These are phyloP conservation scores for Fistulinella prunicolor DNA, from an alignment of 768 basidiomycete species.

Conservation along the genomic window DNA sequence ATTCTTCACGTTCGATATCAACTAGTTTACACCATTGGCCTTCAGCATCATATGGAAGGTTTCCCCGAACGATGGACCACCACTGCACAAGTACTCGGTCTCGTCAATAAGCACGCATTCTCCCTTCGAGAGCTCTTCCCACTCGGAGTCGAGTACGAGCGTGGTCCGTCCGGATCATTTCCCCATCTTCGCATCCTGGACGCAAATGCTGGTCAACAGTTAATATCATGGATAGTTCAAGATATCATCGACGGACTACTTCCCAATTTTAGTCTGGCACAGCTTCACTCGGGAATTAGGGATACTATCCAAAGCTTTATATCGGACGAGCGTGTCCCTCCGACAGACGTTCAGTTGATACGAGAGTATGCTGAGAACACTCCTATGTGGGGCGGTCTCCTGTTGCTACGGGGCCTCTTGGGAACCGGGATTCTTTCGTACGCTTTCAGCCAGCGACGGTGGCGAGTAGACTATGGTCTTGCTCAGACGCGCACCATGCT, in stretches of 20 bases:
- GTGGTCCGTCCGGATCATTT: slow-evolving; percentile 7
- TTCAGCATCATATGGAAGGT: neutral
- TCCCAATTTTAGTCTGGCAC: slow-evolving; percentile 7
- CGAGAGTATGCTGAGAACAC: neutral
- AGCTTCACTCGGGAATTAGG: neutral
- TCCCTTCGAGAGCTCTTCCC: slow-evolving; percentile 2
- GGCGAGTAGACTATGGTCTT: neutral
- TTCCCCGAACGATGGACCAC: neutral
- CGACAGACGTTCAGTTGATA: neutral
- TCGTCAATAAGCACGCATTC: neutral
- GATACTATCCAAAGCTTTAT: slow-evolving; percentile 11
- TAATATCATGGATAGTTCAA: slow-evolving; percentile 9
- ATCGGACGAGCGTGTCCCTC: neutral
- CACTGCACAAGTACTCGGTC: neutral
- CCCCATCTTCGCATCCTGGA: slow-evolving; percentile 14
- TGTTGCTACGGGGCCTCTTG: neutral
- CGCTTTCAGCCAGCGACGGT: neutral
- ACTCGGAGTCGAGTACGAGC: slow-evolving; percentile 5
- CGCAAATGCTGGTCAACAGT: neutral
- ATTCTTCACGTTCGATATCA: slow-evolving; percentile 47
- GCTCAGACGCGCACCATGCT: neutral
- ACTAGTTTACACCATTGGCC: slow-evolving; percentile 45
- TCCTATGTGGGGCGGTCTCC: neutral
- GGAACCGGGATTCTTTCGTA: neutral
- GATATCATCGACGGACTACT: slow-evolving; percentile 11